Evolutionary conservation across 768 basidiomycete species (phyloP), one percentile per base, ranked within the genome.

Genomic region (Podaxis rugospora): DNA sequence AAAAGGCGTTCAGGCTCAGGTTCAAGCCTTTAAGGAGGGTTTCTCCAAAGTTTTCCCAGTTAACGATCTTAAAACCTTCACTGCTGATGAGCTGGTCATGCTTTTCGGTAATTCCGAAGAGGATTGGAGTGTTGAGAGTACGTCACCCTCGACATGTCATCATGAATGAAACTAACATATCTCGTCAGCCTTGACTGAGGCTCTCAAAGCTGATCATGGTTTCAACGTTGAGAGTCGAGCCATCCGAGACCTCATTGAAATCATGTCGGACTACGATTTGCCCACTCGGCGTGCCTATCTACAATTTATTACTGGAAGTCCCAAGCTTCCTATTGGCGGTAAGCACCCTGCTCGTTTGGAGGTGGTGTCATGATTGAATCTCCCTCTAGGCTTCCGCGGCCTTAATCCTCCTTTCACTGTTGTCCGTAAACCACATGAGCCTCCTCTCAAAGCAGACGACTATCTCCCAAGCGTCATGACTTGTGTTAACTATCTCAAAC

Each of bases 381-480:
- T 40, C 53, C 44, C 54, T 49, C 42, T 65, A 91, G 94, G 95
- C 50, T 99, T 98, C 90, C 88, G 92, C 60, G 95, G 93, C 4
- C 81, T 99, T 55, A 94, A 92, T 66, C 97, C 97, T 1, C 86
- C 90, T 2, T 81, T 99, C 61, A 99, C 97, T 1, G 95, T 99
- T 21, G 96, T 99, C 18, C 88, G 96, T 63, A 98, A 98, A 74
- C 95, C 93, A 7, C 95, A 96, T 66, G 97, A 98, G 73, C 80
- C 90, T 5, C 91, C 95, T 10, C 80, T 97, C 60, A 86, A 85
- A 5, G 92, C 96, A 5, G 94, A 98, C 70, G 93, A 97, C 69
- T 95, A 97, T 70, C 80, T 98, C 28, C 95, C 95, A 0, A 95
- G 93, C 68, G 95, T 98, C 32, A 98, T 98, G 97, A 98, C 97